Base-by-base conservation (phyloP, 2,329 filamentous ascomycete genomes). In the Thielaviopsis euricoi region DNA sequence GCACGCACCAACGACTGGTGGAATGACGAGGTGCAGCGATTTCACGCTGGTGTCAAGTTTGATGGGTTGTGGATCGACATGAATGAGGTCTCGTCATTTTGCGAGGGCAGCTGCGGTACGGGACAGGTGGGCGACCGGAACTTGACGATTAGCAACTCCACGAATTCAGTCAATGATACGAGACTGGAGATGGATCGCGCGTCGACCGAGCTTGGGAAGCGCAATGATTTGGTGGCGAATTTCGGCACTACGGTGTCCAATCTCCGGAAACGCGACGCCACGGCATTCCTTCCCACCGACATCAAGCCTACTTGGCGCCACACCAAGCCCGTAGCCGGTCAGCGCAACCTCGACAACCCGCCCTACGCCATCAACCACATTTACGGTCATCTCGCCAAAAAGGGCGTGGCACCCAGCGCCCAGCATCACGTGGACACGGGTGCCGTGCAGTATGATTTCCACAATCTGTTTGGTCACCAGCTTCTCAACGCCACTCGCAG, bases 401-500 rank as follows among this genome's bases (percentile, higher is more conserved):
- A 91, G 22, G 83, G 80, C 17, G 81, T 83, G 1, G 61, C 70
- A 51, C 69, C 68, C 48, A 68, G 67, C 62, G 84, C 87, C 0
- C 89, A 85, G 2, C 86, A 93, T 65, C 73, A 79, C 52, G 49
- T 58, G 9, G 9, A 43, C 9, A 85, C 87, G 63, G 87, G 86
- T 3, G 74, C 80, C 1, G 68, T 80, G 48, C 85, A 94, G 66
- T 95, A 95, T 66, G 87, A 94, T 66, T 80, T 87, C 25, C 89
- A 95, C 74, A 93, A 87, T 65, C 71, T 93, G 1, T 91, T 77
- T 65, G 87, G 87, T 0, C 77, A 86, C 64, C 81, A 85, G 67
- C 86, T 90, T 62, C 74, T 89, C 58, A 85, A 86, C 60, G 85
- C 86, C 10, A 93, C 88, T 0, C 88, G 89, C 66, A 72, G 84